Evolutionary conservation across 441 rosid genomes (phyloP), one percentile per base, ranked within the genome.

Genomic region (Gossypium gossypioides): DNA sequence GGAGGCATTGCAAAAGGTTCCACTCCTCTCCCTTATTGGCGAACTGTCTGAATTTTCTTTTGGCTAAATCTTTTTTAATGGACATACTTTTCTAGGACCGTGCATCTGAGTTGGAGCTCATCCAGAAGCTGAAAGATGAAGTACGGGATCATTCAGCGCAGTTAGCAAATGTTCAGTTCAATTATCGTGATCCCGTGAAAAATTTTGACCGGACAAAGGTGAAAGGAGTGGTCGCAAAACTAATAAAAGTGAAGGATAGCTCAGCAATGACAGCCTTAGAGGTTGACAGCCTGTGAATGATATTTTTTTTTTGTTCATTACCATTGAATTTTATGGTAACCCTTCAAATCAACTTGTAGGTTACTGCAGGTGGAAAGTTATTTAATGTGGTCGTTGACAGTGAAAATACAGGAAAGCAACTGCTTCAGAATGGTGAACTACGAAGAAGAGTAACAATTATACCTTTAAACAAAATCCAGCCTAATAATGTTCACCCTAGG

Each of bases 181-280:
- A 81, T 27, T 95, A 87, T 76, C 85, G 89, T 12, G 99, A 95
- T 84, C 99, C 98, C 60, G 83, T 76, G 65, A 95, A 80, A 78
- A 86, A 89, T 74, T 95, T 95, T 81, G 97, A 95, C 67, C 82
- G 95, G 78, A 85, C 93, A 61, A 95, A 86, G 84, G 99, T 95
- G 80, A 95, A 95, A 83, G 99, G 99, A 25, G 98, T 91, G 77
- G 92, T 95, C 44, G 96, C 99, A 76, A 91, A 83, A 79, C 89
- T 92, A 72, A 85, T 95, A 77, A 84, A 87, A 82, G 98, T 95
- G 70, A 95, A 88, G 76, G 92, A 95, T 78, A 81, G 85, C 78
- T 77, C 87, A 52, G 73, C 97, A 29, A 84, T 91, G 96, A 90
- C 87, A 77, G 99, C 99, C 34, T 85, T 92, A 78, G 99, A 95